These are phyloP conservation scores for Cryptococcus deneoformans DNA, from an alignment of 1,284 basidiomycete genomes.

Conservation along the genomic window DNA sequence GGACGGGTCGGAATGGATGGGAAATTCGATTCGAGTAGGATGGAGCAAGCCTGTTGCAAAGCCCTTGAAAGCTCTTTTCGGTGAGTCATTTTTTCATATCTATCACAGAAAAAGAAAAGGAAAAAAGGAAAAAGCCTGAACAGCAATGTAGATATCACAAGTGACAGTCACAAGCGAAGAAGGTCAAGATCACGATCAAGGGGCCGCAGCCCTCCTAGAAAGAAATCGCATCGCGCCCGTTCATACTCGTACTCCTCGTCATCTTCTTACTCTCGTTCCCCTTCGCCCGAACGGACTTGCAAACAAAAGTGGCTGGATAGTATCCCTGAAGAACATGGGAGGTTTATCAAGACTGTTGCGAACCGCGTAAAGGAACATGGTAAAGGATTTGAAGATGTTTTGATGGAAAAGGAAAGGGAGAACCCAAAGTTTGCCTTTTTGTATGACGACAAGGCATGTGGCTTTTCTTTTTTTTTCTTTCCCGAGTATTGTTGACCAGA, in stretches of 20 bases:
- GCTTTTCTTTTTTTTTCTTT: slow-evolving; percentile 10
- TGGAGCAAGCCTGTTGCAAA: slow-evolving; percentile 96
- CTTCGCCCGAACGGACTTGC: slow-evolving; percentile 26
- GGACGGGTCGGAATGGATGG: slow-evolving; percentile 91
- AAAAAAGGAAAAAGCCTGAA: neutral
- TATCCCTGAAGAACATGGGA: slow-evolving; percentile 70
- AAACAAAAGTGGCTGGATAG: slow-evolving; percentile 48
- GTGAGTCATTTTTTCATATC: too few relatives aligned
- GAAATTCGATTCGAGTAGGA: slow-evolving; percentile 74
- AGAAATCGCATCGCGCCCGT: slow-evolving; percentile 4
- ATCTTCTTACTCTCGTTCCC: slow-evolving; percentile 57
- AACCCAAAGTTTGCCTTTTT: slow-evolving; percentile 66
- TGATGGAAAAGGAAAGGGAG: slow-evolving; percentile 66
- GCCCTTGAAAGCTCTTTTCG: slow-evolving; percentile 66
- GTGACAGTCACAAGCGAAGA: slow-evolving; percentile 5
- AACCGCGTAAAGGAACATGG: slow-evolving; percentile 79
- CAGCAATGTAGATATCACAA: slow-evolving; percentile 5
- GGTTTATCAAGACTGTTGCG: slow-evolving; percentile 80
- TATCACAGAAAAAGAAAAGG: neutral
- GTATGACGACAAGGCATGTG: slow-evolving; percentile 62
- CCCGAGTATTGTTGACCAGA: neutral
- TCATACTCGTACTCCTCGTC: slow-evolving; percentile 18
- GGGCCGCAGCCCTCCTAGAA: neutral
- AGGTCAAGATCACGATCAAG: slow-evolving; percentile 12
- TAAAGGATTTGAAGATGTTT: slow-evolving; percentile 66